A percentile compares a stretch with the other conserved stretches of the same genome.
Evolutionary conservation across 805 yeast genomes (phyloP).

Genomic region (Priceomyces haplophilus): DNA sequence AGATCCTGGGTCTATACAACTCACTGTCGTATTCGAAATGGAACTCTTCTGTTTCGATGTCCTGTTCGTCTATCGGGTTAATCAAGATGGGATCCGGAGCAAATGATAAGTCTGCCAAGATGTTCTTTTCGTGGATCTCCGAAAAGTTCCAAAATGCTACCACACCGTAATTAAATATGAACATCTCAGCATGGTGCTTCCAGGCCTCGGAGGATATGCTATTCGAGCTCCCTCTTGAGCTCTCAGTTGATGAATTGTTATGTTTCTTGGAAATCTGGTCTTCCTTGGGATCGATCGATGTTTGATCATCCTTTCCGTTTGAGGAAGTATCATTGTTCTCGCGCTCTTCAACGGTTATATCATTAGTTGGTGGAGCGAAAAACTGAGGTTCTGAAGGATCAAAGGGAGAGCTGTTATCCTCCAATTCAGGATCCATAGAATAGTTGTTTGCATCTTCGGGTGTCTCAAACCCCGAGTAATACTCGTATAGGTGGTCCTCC

Average conservation of each 20-base stretch:
- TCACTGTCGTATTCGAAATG: slow-evolving; percentile 68
- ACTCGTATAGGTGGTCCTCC: slow-evolving; percentile 88
- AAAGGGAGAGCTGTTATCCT: slow-evolving; percentile 54
- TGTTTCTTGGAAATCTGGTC: background rate
- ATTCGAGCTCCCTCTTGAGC: background rate
- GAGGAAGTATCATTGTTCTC: slow-evolving; percentile 6
- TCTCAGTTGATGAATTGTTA: background rate
- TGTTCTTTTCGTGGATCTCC: slow-evolving; percentile 87
- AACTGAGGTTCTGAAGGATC: slow-evolving; percentile 93
- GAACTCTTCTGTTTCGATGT: slow-evolving; percentile 89
- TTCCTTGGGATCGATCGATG: background rate
- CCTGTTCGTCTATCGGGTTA: slow-evolving; percentile 79
- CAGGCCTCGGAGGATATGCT: slow-evolving; percentile 34
- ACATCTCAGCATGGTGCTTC: slow-evolving; percentile 78
- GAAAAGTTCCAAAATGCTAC: slow-evolving; percentile 98
- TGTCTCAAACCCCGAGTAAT: slow-evolving; percentile 75
- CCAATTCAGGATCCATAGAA: slow-evolving; percentile 44
- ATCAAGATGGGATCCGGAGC: slow-evolving; percentile 56
- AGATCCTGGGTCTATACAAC: slow-evolving; percentile 68
- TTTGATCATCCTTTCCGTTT: background rate
- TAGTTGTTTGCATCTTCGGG: slow-evolving; percentile 53
- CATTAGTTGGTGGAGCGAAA: slow-evolving; percentile 50
- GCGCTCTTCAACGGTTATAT: slow-evolving; percentile 14
- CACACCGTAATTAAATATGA: slow-evolving; percentile 87
- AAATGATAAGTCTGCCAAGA: slow-evolving; percentile 86